A percentile compares a stretch with the other conserved stretches of the same genome.
phyloP scores from a whole-genome alignment of 2,329 filamentous ascomycete genomes.

The Cladophialophora chaetospira region DNA sequence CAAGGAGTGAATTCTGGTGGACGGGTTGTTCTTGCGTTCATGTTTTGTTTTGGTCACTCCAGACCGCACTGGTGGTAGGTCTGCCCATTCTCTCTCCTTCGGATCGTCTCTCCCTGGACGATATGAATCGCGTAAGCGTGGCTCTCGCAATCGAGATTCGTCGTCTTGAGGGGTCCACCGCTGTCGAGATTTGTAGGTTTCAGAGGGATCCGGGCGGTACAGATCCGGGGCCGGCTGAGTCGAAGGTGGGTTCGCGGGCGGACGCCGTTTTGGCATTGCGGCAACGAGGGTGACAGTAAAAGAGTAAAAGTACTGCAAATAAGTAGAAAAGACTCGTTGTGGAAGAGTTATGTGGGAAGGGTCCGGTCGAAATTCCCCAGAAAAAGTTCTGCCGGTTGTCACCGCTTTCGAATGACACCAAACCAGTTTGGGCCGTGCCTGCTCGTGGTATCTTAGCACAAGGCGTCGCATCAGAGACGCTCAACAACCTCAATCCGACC shows the following conservation, averaged over 20 bases:
- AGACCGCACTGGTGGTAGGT: slow-evolving; percentile 13
- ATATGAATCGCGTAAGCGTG: background rate
- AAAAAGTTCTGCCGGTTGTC: slow-evolving; percentile 22
- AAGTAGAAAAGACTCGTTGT: too few species aligned
- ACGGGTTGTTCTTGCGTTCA: slow-evolving; percentile 30
- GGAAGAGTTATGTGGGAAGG: too few species aligned
- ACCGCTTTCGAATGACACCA: slow-evolving; percentile 12
- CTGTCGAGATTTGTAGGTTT: background rate
- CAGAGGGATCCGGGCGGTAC: slow-evolving; percentile 1
- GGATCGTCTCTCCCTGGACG: background rate
- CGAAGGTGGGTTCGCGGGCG: background rate
- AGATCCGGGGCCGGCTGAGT: background rate
- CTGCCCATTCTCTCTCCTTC: background rate
- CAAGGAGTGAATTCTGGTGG: slow-evolving; percentile 33
- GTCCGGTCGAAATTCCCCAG: background rate
- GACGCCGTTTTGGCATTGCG: slow-evolving; percentile 11
- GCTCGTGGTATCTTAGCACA: too few species aligned
- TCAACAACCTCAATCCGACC: too few species aligned
- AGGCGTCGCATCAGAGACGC: background rate
- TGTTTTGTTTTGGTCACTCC: slow-evolving; percentile 28
- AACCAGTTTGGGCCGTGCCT: background rate
- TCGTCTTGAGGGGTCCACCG: background rate
- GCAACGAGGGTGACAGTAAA: background rate
- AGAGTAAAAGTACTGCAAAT: background rate
- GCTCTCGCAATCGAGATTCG: background rate